Percentiles rank a stretch among this genome's conserved stretches.
These are phyloP conservation scores for Chlorella variabilis DNA, from an alignment of 163 green algal genomes.

Conservation along the genomic window DNA sequence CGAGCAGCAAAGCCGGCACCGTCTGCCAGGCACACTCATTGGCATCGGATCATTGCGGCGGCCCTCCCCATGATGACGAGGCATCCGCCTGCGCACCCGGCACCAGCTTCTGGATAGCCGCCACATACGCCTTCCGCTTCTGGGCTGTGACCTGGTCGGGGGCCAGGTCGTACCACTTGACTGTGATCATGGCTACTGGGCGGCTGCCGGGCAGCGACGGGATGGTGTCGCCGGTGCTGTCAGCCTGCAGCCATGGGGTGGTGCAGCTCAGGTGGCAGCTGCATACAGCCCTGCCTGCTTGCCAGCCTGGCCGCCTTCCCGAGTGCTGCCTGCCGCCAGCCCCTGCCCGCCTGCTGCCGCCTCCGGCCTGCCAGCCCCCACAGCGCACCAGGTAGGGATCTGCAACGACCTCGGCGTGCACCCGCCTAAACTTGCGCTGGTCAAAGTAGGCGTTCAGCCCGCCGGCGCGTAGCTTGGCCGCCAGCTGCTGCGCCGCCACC, in stretches of 20 bases:
- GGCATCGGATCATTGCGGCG: too few species aligned
- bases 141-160: not conserved
- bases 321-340: too few species aligned
- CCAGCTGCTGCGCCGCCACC: not conserved
- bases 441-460: not conserved
- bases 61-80: too few species aligned
- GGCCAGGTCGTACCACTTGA: not conserved
- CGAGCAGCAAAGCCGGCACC: too few species aligned
- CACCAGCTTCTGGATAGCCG: not conserved
- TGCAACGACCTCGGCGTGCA: not conserved
- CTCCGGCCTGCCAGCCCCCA: too few species aligned
- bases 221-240: not conserved
- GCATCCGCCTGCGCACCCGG: too few species aligned
- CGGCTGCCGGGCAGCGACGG: not conserved
- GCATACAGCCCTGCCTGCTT: too few species aligned
- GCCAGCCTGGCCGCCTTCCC: too few species aligned
- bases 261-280: too few species aligned
- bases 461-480: not conserved
- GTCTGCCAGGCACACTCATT: too few species aligned
- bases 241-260: not conserved
- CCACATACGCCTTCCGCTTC: not conserved
- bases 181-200: constrained; percentile 6
- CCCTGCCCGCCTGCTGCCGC: too few species aligned
- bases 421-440: not conserved
- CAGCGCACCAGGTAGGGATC: constrained; percentile 13